Percentiles rank a stretch among this genome's conserved stretches.
phyloP scores from a whole-genome alignment of 345 rosid genomes.

The Bruguiera gymnorhiza region DNA sequence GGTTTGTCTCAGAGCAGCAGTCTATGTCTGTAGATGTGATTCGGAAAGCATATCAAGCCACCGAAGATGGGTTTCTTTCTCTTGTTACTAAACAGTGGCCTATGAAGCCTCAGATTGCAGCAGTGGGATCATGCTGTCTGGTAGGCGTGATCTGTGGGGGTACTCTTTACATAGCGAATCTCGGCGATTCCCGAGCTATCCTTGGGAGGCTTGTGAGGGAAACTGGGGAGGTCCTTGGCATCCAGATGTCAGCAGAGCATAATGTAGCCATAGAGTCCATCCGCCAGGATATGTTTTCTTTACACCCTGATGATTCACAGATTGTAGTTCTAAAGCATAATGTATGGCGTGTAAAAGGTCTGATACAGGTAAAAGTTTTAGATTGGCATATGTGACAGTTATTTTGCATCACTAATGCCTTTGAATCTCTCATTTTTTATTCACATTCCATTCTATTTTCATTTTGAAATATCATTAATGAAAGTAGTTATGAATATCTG shows the following conservation, averaged over 20 bases:
- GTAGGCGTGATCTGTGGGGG: conserved; percentile 26
- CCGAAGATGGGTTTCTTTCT: conserved; percentile 35
- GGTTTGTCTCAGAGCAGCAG: conserved; percentile 29
- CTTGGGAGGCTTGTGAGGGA: conserved; percentile 30
- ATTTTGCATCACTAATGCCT: not conserved
- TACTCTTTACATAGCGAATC: conserved; percentile 30
- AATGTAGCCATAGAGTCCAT: conserved; percentile 33
- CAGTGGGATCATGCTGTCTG: conserved; percentile 35
- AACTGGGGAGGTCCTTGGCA: conserved; percentile 32
- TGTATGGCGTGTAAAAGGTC: conserved; percentile 39
- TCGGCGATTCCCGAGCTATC: conserved; percentile 34
- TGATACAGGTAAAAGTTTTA: conserved; percentile 27
- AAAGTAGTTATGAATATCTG: no score
- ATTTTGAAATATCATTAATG: not conserved
- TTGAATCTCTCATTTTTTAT: not conserved
- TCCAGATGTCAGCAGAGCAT: conserved; percentile 33
- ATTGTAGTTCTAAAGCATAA: conserved; percentile 36
- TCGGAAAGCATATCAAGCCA: conserved; percentile 31
- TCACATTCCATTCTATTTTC: not conserved
- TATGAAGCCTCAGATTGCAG: conserved; percentile 37
- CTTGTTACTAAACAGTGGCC: conserved; percentile 37
- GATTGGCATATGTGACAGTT: not conserved
- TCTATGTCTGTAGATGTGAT: conserved; percentile 33
- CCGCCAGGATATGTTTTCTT: conserved; percentile 35
- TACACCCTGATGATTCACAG: conserved; percentile 31